Base-by-base conservation (phyloP, 495 filamentous ascomycete genomes). In the Staphylotrichum longicolle region DNA sequence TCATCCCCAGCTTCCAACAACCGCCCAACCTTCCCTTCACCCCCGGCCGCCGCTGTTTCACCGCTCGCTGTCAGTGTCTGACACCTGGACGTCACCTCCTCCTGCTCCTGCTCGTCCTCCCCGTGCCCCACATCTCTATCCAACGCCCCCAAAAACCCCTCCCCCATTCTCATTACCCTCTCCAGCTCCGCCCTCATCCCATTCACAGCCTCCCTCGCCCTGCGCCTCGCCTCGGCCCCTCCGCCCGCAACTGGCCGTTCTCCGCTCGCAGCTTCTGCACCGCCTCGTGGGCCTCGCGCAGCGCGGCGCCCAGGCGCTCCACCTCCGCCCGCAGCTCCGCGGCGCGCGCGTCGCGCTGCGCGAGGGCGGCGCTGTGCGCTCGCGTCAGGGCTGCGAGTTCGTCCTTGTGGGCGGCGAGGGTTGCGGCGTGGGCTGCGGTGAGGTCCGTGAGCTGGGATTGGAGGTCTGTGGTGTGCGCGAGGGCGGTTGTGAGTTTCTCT, bases 141-240 rank as follows among this genome's bases (percentile, higher is more conserved):
- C 37, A 39, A 39, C 37, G 5, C 6, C 37, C 37, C 10, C 37
- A 39, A 7, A 6, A 39, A 6, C 37, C 37, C 37, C 37, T 39
- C 37, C 37, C 6, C 46, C 52, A 33, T 32, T 20, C 11, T n/a
- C 48, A 15, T 39, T 2, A 75, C 72, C 4, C 70, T 46, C 59
- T 74, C 71, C 45, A 83, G 61, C 68, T 81, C 77, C 41, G 72
- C 72, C 63, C 74, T 74, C 65, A 80, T 77, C 34, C 68, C 70
- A n/a, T 85, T 80, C 2, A 84, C 80, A 20, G 83, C 83, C 33
- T 78, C 70, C 53, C 77, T 74, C n/a, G 78, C 78, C 2, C 78
- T 78, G 52, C 73, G 70, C 47, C 55, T 67, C 64, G 82, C 79
- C 58, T 54, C 60, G 11, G 44, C 46, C 10, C 78, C 65, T 79